phyloP scores from a whole-genome alignment of 2,329 filamentous ascomycete genomes.

The Colletotrichum navitas region DNA sequence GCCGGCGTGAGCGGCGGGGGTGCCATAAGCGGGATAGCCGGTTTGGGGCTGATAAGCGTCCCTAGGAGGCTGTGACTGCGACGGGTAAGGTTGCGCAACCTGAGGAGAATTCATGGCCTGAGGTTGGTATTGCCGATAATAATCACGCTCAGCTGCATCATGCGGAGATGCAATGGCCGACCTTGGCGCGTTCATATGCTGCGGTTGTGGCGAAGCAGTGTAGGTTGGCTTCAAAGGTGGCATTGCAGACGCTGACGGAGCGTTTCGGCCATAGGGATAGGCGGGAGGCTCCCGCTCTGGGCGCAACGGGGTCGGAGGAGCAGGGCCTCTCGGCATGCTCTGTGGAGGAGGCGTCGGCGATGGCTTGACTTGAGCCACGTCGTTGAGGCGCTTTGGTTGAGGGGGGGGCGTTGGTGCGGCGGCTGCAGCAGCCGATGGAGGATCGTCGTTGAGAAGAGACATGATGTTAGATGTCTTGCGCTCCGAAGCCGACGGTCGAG shows the following conservation, averaged over 20 bases:
- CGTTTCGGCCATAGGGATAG: slow-evolving; percentile 59
- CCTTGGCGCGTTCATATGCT: slow-evolving; percentile 61
- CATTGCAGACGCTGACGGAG: slow-evolving; percentile 60
- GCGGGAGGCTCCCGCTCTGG: slow-evolving; percentile 65
- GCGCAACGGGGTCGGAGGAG: slow-evolving; percentile 56
- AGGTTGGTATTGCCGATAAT: slow-evolving; percentile 58
- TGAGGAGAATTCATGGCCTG: slow-evolving; percentile 61
- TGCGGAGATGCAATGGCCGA: slow-evolving; percentile 57
- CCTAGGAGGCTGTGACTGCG: slow-evolving; percentile 54
- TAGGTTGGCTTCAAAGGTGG: slow-evolving; percentile 67
- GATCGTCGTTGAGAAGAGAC: slow-evolving; percentile 73
- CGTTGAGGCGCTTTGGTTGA: slow-evolving; percentile 63
- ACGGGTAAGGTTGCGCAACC: slow-evolving; percentile 60
- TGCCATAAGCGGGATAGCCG: slow-evolving; percentile 57
- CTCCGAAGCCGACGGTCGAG: slow-evolving; percentile 58
- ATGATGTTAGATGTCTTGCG: slow-evolving; percentile 75
- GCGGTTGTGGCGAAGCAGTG: slow-evolving; percentile 63
- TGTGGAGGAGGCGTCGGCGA: slow-evolving; percentile 66
- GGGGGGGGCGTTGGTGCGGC: slow-evolving; percentile 32
- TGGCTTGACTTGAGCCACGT: slow-evolving; percentile 59
- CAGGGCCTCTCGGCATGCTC: slow-evolving; percentile 56
- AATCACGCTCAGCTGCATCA: slow-evolving; percentile 61
- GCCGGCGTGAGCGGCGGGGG: slow-evolving; percentile 55
- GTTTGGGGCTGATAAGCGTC: slow-evolving; percentile 59
- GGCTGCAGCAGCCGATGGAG: slow-evolving; percentile 57